Base-by-base conservation (phyloP, 306 rosid genomes). In the Morella rubra region DNA sequence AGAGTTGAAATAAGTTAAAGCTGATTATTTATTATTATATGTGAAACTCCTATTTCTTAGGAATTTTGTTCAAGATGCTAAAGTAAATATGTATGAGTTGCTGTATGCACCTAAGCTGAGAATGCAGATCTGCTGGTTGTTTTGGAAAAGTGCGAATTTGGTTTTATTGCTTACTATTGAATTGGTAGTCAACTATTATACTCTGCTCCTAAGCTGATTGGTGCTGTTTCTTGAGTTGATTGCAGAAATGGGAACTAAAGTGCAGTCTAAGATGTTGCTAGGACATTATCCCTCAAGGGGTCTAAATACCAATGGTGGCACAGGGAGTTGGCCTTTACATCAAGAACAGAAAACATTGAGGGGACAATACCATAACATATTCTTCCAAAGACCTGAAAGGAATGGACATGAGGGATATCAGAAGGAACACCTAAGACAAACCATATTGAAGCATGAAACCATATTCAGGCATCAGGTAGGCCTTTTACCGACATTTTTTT, bases 221-320 rank as follows among this genome's bases (percentile, higher is more conserved):
- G 32, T 68, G 4, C 3, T 53, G 51, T 47, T 53, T 54, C 1
- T 49, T 14, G 68, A 4, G 44, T 72, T 72, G 67, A 64, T 18
- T 84, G 80, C 82, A 84, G 82, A 79, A 77, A 81, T 81, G 87
- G 87, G 82, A 81, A 81, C 87, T 73, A 67, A 84, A 77, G 75
- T 81, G 41, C 75, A 77, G 72, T 69, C 75, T 7, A 77, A 77
- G 76, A 81, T 77, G 82, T 70, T 81, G 19, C 80, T 80, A 18
- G 80, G 82, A 77, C 81, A 69, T 56, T 74, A 77, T 47, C 60
- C 85, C 55, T 1, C 58, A 60, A 73, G 37, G 44, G 83, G 71
- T 66, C 22, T 84, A 52, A 69, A 45, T 32, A 73, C 53, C 41
- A 68, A 58, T 19, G 55, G 60, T 40, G 51, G 66, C 66, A 72